Base-by-base conservation (phyloP, 345 rosid species). In the Aquilaria malaccensis region DNA sequence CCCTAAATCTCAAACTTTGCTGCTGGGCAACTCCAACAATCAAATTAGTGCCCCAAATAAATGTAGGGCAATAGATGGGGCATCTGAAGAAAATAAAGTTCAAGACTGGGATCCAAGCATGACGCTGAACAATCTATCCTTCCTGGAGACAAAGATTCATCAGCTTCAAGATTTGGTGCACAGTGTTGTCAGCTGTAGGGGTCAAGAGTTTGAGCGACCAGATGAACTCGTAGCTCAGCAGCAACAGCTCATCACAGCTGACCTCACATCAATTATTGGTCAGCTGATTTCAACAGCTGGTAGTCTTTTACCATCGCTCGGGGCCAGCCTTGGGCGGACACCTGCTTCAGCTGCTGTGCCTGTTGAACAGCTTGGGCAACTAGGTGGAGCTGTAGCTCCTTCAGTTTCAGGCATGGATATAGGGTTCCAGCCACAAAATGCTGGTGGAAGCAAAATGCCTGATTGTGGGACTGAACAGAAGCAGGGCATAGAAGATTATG, bases 211-310 rank as follows among this genome's bases (percentile, higher is more conserved):
- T 33, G 83, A 83, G 50, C 80, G 72, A 51, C 82, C 79, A 0
- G 80, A 83, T 56, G 88, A 87, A 46, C 74, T 85, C 45, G 76
- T 68, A 52, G 69, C 82, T 59, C 98, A 93, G 76, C 86, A 82
- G 50, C 92, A 89, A 64, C 98, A 87, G 67, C 85, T 88, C 50
- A 65, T 94, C 33, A 86, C 92, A 11, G 81, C 97, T 10, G 96
- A 90, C 77, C 87, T 94, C 60, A 90, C 96, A 72, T 94, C 97
- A 0, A 88, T 94, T 58, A 90, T 90, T 45, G 88, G 86, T 61
- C 99, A 94, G 77, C 64, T 94, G 73, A 94, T 94, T 71, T 88
- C 99, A 22, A 82, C 99, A 43, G 95, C 97, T 4, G 97, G 97
- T 57, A 90, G 85, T 71, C 96, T 94, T 72, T 89, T 93, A 60